Conservation (phyloP, 768 basidiomycete species). For the Nidularia sp. region DNA sequence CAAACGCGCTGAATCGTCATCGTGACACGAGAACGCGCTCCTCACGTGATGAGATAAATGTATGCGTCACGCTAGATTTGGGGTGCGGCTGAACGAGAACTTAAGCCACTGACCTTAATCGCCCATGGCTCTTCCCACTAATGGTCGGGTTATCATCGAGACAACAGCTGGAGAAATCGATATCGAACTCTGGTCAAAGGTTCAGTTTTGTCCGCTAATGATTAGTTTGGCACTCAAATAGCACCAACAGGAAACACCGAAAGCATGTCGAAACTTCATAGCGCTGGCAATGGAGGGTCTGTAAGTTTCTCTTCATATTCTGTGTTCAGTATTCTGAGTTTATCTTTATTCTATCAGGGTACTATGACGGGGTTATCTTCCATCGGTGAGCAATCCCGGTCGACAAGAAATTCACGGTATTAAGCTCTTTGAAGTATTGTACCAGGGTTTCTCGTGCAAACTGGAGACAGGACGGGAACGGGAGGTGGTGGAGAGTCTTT, state of each 20-base stretch:
- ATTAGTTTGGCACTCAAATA: neutral
- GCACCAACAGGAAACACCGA: slow-evolving; percentile 78
- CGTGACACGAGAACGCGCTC: too few relatives aligned
- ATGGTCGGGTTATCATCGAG: slow-evolving; percentile 81
- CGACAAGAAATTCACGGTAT: neutral
- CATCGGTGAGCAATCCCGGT: slow-evolving; percentile 55
- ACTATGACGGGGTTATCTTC: slow-evolving; percentile 94
- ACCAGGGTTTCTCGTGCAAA: slow-evolving; percentile 90
- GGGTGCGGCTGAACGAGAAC: slow-evolving; percentile 9
- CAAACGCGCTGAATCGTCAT: too few relatives aligned
- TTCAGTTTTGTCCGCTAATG: slow-evolving; percentile 16
- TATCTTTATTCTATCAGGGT: slow-evolving; percentile 46
- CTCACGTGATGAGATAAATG: too few relatives aligned
- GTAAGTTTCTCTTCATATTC: slow-evolving; percentile 24
- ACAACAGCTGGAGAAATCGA: slow-evolving; percentile 88
- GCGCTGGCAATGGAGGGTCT: slow-evolving; percentile 86
- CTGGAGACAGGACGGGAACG: slow-evolving; percentile 89
- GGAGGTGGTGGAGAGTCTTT: slow-evolving; percentile 93
- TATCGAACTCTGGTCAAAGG: slow-evolving; percentile 92
- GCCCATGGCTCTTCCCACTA: slow-evolving; percentile 77
- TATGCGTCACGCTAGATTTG: too few relatives aligned
- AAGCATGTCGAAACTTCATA: slow-evolving; percentile 89
- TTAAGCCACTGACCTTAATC: too few relatives aligned
- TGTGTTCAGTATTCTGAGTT: slow-evolving; percentile 5
- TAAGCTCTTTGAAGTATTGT: slow-evolving; percentile 52